These are phyloP conservation scores for Quercus wislizeni DNA, from an alignment of 306 rosid genomes.

Conservation along the genomic window DNA sequence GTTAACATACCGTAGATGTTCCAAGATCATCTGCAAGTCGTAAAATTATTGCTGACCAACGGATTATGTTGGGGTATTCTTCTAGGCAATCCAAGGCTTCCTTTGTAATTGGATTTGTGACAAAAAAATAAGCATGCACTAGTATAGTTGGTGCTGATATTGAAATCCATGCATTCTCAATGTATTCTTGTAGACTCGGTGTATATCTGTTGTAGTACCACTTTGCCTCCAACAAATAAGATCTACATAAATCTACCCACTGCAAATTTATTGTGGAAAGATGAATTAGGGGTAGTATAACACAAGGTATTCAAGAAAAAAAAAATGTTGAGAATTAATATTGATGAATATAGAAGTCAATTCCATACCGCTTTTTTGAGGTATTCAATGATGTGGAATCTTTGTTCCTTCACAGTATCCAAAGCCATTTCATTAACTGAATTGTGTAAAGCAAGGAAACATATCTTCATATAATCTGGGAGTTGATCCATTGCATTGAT, in stretches of 20 bases:
- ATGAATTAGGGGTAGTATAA: neutral
- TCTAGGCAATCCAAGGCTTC: neutral
- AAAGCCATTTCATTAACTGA: neutral
- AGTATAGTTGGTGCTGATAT: neutral
- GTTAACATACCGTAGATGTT: neutral
- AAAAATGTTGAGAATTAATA: neutral
- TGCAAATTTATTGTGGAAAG: neutral
- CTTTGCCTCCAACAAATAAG: constrained; percentile 9
- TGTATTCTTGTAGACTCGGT: constrained; percentile 11
- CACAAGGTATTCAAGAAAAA: neutral
- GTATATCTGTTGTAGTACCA: constrained; percentile 4
- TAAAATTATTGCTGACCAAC: neutral
- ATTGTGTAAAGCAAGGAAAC: neutral
- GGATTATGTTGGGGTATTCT: neutral
- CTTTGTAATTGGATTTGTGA: neutral
- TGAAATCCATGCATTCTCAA: constrained; percentile 17
- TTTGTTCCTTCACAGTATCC: neutral
- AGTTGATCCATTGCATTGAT: neutral
- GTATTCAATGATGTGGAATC: neutral
- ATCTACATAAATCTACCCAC: neutral
- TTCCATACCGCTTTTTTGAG: neutral
- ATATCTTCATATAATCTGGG: neutral
- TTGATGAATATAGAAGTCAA: neutral
- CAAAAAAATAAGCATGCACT: neutral
- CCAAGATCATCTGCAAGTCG: constrained; percentile 23